Percentiles rank a stretch among this genome's conserved stretches.
Evolutionary conservation across 345 rosid species (phyloP).

Genomic region (Euphorbia lathyris): DNA sequence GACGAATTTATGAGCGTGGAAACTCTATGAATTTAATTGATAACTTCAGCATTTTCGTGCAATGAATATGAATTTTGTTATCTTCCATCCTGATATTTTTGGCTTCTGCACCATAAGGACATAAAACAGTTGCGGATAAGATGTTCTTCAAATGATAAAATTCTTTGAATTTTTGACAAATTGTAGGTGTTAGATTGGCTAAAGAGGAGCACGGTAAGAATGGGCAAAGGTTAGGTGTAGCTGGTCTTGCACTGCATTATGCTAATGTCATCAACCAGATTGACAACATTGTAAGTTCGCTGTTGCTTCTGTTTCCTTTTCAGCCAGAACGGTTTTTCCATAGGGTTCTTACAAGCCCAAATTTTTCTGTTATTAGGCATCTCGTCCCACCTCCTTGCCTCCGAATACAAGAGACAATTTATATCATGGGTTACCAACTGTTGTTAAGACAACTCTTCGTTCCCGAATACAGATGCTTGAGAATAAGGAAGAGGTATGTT

Average conservation of each 20-base stretch:
- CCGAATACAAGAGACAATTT: constrained; percentile 64
- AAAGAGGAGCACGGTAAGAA: constrained; percentile 19
- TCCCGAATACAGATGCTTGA: constrained; percentile 47
- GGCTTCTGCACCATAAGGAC: neutral
- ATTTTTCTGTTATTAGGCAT: constrained; percentile 42
- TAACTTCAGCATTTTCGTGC: neutral
- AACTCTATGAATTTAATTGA: neutral
- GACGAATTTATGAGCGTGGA: neutral
- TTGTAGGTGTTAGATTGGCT: constrained; percentile 29
- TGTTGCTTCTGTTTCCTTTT: neutral
- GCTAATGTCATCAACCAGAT: constrained; percentile 76
- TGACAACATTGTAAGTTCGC: constrained; percentile 66
- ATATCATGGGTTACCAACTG: constrained; percentile 59
- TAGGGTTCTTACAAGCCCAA: neutral
- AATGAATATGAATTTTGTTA: neutral
- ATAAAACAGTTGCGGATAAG: neutral
- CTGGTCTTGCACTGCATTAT: constrained; percentile 87
- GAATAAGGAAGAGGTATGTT: constrained; percentile 61
- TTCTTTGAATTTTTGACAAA: constrained; percentile 4
- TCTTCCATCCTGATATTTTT: neutral
- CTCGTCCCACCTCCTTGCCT: constrained; percentile 68
- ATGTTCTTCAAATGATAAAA: neutral
- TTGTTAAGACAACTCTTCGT: constrained; percentile 60
- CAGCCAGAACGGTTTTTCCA: neutral
- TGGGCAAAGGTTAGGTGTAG: constrained; percentile 61